phyloP scores from a whole-genome alignment of 1,139 yeast species.

The Candida sanyaensis region DNA sequence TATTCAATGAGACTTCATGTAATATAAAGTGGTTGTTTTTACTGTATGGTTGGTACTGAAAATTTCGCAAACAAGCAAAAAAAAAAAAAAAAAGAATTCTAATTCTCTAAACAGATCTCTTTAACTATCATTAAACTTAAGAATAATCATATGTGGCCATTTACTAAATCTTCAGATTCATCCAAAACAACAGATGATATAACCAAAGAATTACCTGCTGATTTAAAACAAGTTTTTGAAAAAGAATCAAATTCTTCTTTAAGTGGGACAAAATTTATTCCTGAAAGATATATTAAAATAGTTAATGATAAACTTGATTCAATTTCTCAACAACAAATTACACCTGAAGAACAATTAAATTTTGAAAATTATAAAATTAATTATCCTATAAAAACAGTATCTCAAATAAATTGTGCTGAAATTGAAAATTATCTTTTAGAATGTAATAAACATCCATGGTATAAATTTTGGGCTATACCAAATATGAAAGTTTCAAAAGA shows the following conservation, averaged over 20 bases:
- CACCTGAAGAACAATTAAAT: slow-evolving; percentile 23
- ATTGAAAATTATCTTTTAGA: slow-evolving; percentile 39
- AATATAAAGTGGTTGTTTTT: not conserved
- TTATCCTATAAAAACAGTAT: slow-evolving; percentile 27
- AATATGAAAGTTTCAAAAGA: slow-evolving; percentile 4
- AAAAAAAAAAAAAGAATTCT: too few relatives aligned
- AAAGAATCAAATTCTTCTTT: slow-evolving; percentile 25
- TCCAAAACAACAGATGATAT: slow-evolving; percentile 26
- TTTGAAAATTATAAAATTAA: slow-evolving; percentile 35
- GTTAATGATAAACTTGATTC: slow-evolving; percentile 30
- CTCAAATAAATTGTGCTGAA: slow-evolving; percentile 45
- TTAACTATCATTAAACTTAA: not conserved
- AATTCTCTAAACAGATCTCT: not conserved
- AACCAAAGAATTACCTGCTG: slow-evolving; percentile 28
- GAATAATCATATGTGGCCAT: slow-evolving; percentile 25
- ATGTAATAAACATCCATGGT: slow-evolving; percentile 27
- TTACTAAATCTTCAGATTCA: slow-evolving; percentile 10
- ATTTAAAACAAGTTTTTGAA: slow-evolving; percentile 36
- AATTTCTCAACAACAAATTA: slow-evolving; percentile 14
- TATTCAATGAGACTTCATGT: too few relatives aligned
- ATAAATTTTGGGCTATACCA: slow-evolving; percentile 1
- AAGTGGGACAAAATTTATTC: slow-evolving; percentile 24
- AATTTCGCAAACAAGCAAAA: not conserved
- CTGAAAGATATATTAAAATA: slow-evolving; percentile 27
- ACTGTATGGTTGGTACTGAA: too few relatives aligned